phyloP scores from a whole-genome alignment of 257 asterid genomes.

The Solanum chiquidenum region DNA sequence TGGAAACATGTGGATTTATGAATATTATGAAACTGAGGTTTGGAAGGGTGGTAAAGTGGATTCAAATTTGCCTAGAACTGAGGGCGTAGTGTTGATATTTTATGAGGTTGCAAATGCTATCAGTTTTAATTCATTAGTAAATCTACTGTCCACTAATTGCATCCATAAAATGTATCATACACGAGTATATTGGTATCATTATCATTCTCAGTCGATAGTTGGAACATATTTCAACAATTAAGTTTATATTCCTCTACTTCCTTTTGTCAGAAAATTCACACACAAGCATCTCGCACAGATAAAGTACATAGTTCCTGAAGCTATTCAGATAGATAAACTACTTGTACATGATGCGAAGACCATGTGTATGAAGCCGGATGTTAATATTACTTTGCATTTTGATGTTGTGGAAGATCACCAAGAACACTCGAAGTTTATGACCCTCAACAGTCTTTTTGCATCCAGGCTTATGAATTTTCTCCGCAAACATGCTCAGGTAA shows the following conservation, averaged over 20 bases:
- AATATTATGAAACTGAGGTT: not conserved
- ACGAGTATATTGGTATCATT: not conserved
- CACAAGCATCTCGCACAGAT: conserved; percentile 68
- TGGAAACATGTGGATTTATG: not conserved
- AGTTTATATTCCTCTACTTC: not conserved
- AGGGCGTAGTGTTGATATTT: not conserved
- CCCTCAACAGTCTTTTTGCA: conserved; percentile 55
- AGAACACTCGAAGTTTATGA: conserved; percentile 48
- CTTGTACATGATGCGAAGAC: conserved; percentile 56
- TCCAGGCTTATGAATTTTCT: conserved; percentile 46
- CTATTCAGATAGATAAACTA: conserved; percentile 57
- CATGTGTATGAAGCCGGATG: conserved; percentile 60
- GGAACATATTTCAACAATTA: not conserved
- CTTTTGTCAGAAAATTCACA: conserved; percentile 42
- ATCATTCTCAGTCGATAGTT: not conserved
- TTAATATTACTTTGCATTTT: conserved; percentile 37
- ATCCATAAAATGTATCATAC: not conserved
- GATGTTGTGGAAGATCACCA: conserved; percentile 51
- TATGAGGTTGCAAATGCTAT: not conserved
- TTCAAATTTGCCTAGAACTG: not conserved
- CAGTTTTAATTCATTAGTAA: not conserved
- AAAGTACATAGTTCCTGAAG: conserved; percentile 68
- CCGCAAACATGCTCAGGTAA: conserved; percentile 53
- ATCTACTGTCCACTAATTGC: not conserved
- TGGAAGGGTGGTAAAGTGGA: not conserved